Evolutionary conservation across 352 stramenopile genomes (phyloP).

Genomic region (Phytophthora parvispora): DNA sequence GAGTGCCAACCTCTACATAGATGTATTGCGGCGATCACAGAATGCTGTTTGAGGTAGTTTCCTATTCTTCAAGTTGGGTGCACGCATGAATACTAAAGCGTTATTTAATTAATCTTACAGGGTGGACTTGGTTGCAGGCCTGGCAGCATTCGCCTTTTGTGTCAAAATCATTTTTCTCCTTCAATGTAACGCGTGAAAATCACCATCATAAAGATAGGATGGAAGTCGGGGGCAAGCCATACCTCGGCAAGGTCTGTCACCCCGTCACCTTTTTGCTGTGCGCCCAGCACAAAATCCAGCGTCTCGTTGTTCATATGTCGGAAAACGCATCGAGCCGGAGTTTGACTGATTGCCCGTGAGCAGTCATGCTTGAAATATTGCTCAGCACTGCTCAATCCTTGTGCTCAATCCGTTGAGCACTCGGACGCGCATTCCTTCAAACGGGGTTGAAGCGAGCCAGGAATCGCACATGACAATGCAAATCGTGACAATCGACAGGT

Average conservation of each 20-base stretch:
- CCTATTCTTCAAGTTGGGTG: neutral
- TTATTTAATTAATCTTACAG: neutral
- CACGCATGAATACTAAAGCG: neutral
- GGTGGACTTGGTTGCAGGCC: neutral
- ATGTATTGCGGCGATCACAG: too few relatives aligned
- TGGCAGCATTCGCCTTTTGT: neutral
- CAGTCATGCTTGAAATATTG: too few relatives aligned
- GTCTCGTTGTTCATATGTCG: too few relatives aligned
- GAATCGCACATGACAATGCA: too few relatives aligned
- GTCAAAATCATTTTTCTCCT: conserved; percentile 4
- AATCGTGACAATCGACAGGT: too few relatives aligned
- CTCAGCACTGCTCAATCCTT: too few relatives aligned
- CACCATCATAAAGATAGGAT: conserved; percentile 4
- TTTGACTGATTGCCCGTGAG: too few relatives aligned
- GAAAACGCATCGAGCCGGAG: too few relatives aligned
- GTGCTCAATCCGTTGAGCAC: too few relatives aligned
- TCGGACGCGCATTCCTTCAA: too few relatives aligned
- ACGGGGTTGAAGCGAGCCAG: too few relatives aligned
- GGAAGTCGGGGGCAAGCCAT: neutral
- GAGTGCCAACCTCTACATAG: too few relatives aligned
- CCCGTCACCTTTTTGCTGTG: neutral
- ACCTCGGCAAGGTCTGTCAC: neutral
- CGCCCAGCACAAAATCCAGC: neutral
- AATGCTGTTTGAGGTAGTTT: neutral
- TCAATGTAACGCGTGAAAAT: neutral